Evolutionary conservation across 169 alveolate species (phyloP).

Genomic region (Plasmodium blacklocki): DNA sequence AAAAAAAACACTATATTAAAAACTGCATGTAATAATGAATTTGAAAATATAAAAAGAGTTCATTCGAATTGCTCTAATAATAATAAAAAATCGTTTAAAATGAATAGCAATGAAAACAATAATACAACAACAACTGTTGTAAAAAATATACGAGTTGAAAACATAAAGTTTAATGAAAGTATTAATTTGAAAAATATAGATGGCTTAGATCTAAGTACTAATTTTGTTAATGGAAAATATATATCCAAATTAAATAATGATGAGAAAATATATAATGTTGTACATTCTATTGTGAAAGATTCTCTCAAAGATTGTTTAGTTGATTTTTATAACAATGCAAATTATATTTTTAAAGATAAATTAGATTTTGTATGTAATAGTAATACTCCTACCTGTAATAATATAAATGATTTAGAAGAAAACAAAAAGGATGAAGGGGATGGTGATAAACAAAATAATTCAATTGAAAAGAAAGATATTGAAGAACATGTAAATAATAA

Average conservation of each 20-base stretch:
- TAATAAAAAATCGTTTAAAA: slow-evolving; percentile 1
- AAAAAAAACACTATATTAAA: background rate
- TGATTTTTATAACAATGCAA: slow-evolving; percentile 47
- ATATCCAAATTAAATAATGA: slow-evolving; percentile 26
- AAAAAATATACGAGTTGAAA: slow-evolving; percentile 41
- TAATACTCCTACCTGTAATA: background rate
- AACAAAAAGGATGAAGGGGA: background rate
- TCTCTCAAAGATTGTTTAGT: slow-evolving; percentile 25
- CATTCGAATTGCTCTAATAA: background rate
- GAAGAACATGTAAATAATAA: background rate
- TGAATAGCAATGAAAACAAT: slow-evolving; percentile 1
- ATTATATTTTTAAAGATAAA: slow-evolving; percentile 26
- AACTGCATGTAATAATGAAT: background rate
- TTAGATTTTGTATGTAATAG: background rate
- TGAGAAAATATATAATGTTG: slow-evolving; percentile 51
- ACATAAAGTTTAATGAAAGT: slow-evolving; percentile 36
- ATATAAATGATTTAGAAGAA: background rate
- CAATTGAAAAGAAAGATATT: background rate
- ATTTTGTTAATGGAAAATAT: slow-evolving; percentile 55
- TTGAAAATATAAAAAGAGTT: slow-evolving; percentile 5
- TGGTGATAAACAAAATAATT: background rate
- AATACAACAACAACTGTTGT: background rate
- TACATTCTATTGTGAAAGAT: slow-evolving; percentile 34
- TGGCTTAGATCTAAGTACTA: slow-evolving; percentile 44
- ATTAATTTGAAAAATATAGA: slow-evolving; percentile 38